Evolutionary conservation across 2,329 filamentous ascomycete species (phyloP).

Genomic region (Apiospora malaysiana): DNA sequence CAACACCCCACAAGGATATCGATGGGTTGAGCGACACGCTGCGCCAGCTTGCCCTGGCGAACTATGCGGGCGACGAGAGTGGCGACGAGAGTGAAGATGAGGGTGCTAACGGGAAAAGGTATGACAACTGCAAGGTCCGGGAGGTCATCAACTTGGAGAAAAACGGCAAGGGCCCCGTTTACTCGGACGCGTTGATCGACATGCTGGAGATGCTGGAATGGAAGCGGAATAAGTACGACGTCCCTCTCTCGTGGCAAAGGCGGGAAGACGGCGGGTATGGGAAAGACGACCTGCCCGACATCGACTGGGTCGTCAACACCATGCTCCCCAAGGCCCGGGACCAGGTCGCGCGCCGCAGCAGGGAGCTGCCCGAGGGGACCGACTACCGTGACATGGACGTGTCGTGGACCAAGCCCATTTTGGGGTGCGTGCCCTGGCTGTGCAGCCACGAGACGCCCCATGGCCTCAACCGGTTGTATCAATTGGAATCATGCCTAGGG

Average conservation of each 20-base stretch:
- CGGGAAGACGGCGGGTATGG: background rate
- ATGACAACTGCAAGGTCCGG: background rate
- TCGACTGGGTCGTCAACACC: background rate
- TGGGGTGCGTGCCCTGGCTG: background rate
- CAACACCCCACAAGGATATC: background rate
- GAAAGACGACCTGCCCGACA: background rate
- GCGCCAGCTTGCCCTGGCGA: background rate
- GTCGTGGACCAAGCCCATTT: background rate
- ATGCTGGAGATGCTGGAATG: background rate
- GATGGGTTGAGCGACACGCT: background rate
- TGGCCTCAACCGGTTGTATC: background rate
- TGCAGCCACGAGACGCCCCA: background rate
- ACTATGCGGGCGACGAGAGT: background rate
- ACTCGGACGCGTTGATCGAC: background rate
- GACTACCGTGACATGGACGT: background rate
- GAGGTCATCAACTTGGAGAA: background rate
- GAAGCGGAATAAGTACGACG: background rate
- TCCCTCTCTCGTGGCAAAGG: background rate
- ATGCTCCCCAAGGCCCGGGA: background rate
- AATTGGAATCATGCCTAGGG: background rate
- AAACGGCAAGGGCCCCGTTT: background rate
- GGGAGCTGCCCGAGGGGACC: background rate
- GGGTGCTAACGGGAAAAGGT: fast-evolving
- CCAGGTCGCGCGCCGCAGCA: background rate
- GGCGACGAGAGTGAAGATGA: too few species aligned